phyloP scores from a whole-genome alignment of 148 eudicot species.

The Nepenthes mirabilis region DNA sequence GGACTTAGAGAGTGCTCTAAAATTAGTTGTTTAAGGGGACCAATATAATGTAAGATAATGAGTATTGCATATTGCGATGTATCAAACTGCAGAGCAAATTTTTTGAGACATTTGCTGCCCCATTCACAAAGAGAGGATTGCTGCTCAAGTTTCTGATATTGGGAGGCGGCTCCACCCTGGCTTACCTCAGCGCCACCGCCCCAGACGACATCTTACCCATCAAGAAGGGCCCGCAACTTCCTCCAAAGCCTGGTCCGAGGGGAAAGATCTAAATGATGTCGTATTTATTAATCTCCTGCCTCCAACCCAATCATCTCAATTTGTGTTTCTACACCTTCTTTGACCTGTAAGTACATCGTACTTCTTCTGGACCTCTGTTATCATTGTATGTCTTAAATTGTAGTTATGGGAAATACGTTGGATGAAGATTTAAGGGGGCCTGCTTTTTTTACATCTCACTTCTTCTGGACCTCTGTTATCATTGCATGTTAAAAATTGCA shows the following conservation, averaged over 20 bases:
- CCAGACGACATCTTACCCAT: slow-evolving; percentile 74
- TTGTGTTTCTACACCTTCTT: too few species aligned
- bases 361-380: too few species aligned
- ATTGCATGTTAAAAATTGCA: too few species aligned
- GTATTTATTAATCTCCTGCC: neutral
- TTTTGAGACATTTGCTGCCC: slow-evolving; percentile 98
- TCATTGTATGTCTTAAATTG: too few species aligned
- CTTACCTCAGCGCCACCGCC: slow-evolving; percentile 73
- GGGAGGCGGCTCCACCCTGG: slow-evolving; percentile 82
- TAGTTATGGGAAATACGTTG: too few species aligned
- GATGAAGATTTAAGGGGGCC: too few species aligned
- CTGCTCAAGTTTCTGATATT: slow-evolving; percentile 85
- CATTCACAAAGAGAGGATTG: slow-evolving; percentile 97
- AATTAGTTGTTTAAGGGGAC: neutral
- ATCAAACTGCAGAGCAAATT: slow-evolving; percentile 75
- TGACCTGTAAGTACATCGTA: too few species aligned
- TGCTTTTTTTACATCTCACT: too few species aligned
- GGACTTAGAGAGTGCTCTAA: neutral
- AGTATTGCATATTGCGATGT: neutral
- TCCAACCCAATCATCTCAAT: too few species aligned
- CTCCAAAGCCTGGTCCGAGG: slow-evolving; percentile 91
- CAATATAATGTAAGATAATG: too few species aligned
- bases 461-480: too few species aligned
- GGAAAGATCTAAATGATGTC: slow-evolving; percentile 55
- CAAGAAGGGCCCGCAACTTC: slow-evolving; percentile 89